These are phyloP conservation scores for Taxawa tesnikishii DNA, from an alignment of 2,329 filamentous ascomycete genomes.

Conservation along the genomic window DNA sequence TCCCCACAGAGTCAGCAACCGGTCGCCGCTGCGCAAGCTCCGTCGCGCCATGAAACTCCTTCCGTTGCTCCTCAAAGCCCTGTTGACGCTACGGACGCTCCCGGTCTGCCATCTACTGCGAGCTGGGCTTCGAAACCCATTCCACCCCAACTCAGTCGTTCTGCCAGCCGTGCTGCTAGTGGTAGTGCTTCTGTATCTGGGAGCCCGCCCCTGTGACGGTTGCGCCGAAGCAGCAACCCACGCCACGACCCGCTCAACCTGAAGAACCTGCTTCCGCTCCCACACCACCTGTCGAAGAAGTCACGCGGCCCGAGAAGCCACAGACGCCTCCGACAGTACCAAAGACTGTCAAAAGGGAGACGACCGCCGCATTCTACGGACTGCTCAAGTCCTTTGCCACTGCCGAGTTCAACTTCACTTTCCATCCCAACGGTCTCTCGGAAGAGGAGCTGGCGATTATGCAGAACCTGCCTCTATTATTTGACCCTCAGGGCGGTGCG, in stretches of 20 bases:
- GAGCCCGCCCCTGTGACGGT: no score
- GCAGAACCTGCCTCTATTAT: slow-evolving; percentile 58
- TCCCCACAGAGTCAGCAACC: slow-evolving; percentile 37
- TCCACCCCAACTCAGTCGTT: slow-evolving; percentile 58
- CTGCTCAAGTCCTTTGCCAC: slow-evolving; percentile 27
- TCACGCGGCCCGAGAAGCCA: slow-evolving; percentile 3
- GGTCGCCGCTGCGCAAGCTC: slow-evolving; percentile 42
- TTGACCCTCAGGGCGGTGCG: slow-evolving; percentile 70
- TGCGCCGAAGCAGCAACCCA: slow-evolving; percentile 1
- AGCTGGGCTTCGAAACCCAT: slow-evolving; percentile 74
- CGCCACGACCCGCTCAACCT: slow-evolving; percentile 7
- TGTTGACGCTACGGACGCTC: slow-evolving; percentile 53
- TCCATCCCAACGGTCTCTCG: slow-evolving; percentile 33
- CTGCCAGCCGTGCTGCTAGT: slow-evolving; percentile 67
- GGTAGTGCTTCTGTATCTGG: no score
- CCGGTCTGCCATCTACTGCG: slow-evolving; percentile 84
- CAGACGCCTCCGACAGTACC: slow-evolving; percentile 1
- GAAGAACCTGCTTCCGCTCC: slow-evolving; percentile 2
- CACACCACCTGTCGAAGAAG: slow-evolving; percentile 1
- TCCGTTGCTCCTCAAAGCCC: slow-evolving; percentile 13
- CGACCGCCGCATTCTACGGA: slow-evolving; percentile 19
- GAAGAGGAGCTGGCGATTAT: slow-evolving; percentile 39
- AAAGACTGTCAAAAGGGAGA: no score
- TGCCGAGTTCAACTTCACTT: slow-evolving; percentile 40
- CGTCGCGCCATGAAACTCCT: slow-evolving; percentile 47